Evolutionary conservation across 2,329 filamentous ascomycete genomes (phyloP), one percentile per base, ranked within the genome.

Genomic region (Corynespora cassiicola): DNA sequence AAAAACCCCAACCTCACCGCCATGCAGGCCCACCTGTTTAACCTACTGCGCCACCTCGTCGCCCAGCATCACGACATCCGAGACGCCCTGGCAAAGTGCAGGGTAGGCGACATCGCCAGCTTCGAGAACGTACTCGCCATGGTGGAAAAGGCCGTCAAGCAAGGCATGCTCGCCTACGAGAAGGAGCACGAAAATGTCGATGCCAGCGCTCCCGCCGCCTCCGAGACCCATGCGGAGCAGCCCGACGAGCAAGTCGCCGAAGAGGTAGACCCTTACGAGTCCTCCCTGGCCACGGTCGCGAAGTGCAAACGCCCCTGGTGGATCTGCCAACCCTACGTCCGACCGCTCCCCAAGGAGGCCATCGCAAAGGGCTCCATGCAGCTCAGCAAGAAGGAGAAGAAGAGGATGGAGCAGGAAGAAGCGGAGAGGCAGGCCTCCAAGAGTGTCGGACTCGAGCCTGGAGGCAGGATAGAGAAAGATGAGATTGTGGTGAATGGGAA

Each of bases 1-100:
- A 66, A 62, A 3, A 77, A 79, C 16, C 76, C 79, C 3, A 97
- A 94, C 65, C 75, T 96, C 31, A 77, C 80, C 8, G 84, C 84
- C 21, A 88, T 96, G 78, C 91, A 97, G 68, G 84, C 90, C 1
- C 94, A 99, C 68, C 80, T 96, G 27, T 99, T 99, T 75, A 88
- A 95, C 65, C 80, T 99, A 17, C 79, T 97, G 15, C 82, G 92
- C 11, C 85, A 92, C 20, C 80, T 97, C 16, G 84, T 99, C 21
- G 77, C 84, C 2, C 80, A 78, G 46, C 88, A 96, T 68, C 91
- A 88, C 16, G 80, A 94, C 52, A 84, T 97, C 20, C 82, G 94
- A 20, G 90, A 97, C 63, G 81, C 85, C n/a, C 78, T 99, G 2
- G 91, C 89, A 1, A 77, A 76, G 45, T 81, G 78, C 11, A 73